These are phyloP conservation scores for Tetrapisispora phaffii DNA, from an alignment of 805 yeast genomes.

Conservation along the genomic window DNA sequence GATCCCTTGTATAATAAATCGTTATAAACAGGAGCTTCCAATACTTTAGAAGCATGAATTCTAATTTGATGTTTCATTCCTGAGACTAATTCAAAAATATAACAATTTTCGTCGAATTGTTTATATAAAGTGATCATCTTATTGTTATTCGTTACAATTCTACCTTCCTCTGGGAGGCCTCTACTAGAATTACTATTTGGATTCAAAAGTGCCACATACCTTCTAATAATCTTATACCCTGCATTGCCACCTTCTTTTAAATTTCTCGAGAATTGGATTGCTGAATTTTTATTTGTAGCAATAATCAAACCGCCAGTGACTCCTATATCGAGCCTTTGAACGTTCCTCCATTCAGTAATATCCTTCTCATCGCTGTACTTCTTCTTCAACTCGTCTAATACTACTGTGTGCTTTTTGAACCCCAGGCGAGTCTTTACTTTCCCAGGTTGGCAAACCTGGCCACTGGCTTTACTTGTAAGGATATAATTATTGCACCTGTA, in stretches of 20 bases:
- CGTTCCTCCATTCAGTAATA: conserved; percentile 17
- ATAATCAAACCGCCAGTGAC: conserved; percentile 36
- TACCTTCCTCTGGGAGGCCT: not conserved
- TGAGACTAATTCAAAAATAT: conserved; percentile 28
- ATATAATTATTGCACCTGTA: conserved; percentile 19
- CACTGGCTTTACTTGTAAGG: conserved; percentile 32
- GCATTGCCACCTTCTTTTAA: conserved; percentile 28
- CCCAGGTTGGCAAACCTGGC: conserved; percentile 29
- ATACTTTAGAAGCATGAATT: conserved; percentile 18
- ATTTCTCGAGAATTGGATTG: conserved; percentile 28
- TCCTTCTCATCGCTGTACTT: conserved; percentile 1
- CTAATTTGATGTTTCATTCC: conserved; percentile 37
- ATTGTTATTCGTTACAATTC: not conserved
- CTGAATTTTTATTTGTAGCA: conserved; percentile 28
- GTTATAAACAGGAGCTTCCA: conserved; percentile 25
- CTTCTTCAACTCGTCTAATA: conserved; percentile 14
- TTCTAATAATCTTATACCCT: conserved; percentile 30
- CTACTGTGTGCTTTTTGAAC: conserved; percentile 3
- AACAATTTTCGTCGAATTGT: conserved; percentile 14
- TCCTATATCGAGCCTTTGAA: conserved; percentile 33
- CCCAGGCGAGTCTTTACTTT: not conserved
- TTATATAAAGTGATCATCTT: conserved; percentile 12
- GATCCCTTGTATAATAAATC: conserved; percentile 24
- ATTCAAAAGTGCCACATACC: conserved; percentile 28
- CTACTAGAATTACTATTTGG: not conserved